A percentile compares a stretch with the other conserved stretches of the same genome.
These are phyloP conservation scores for Cymbopogon citratus DNA, from an alignment of 176 grass and related monocot genomes.

Conservation along the genomic window DNA sequence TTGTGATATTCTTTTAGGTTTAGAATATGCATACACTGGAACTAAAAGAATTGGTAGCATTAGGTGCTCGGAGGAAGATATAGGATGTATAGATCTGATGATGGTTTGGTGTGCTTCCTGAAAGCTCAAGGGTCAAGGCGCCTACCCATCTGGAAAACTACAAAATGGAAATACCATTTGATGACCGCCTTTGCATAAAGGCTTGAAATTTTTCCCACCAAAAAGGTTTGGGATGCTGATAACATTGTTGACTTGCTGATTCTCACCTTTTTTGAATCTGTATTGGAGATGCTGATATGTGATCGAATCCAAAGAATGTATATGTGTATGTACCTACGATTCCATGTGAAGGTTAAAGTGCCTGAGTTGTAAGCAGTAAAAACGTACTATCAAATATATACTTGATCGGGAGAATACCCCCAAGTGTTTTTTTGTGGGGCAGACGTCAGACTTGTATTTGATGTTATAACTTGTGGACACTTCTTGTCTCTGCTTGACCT, in stretches of 20 bases:
- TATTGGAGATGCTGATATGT: neutral
- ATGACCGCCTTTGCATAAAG: slow-evolving; percentile 29
- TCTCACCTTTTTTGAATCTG: neutral
- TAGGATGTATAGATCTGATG: slow-evolving; percentile 64
- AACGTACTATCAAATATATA: neutral
- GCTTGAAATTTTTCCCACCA: slow-evolving; percentile 19
- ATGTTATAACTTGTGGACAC: neutral
- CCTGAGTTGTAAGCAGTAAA: neutral
- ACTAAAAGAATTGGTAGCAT: slow-evolving; percentile 34
- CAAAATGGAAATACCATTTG: slow-evolving; percentile 16
- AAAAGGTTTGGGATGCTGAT: slow-evolving; percentile 12
- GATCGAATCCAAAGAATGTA: neutral
- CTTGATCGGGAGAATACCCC: neutral
- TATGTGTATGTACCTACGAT: slow-evolving; percentile 11
- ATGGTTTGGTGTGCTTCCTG: slow-evolving; percentile 20
- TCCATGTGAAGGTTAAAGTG: neutral
- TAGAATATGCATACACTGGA: slow-evolving; percentile 26
- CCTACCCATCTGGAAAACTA: slow-evolving; percentile 26
- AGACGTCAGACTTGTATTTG: neutral
- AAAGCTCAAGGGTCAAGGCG: slow-evolving; percentile 21
- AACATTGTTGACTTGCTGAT: slow-evolving; percentile 23
- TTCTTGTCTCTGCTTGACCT: neutral
- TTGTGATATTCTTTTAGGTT: slow-evolving; percentile 30
- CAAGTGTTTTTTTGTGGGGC: neutral
- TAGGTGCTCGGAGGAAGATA: slow-evolving; percentile 39